These are phyloP conservation scores for Nothophoma quercina DNA, from an alignment of 2,329 filamentous ascomycete species.

Conservation along the genomic window DNA sequence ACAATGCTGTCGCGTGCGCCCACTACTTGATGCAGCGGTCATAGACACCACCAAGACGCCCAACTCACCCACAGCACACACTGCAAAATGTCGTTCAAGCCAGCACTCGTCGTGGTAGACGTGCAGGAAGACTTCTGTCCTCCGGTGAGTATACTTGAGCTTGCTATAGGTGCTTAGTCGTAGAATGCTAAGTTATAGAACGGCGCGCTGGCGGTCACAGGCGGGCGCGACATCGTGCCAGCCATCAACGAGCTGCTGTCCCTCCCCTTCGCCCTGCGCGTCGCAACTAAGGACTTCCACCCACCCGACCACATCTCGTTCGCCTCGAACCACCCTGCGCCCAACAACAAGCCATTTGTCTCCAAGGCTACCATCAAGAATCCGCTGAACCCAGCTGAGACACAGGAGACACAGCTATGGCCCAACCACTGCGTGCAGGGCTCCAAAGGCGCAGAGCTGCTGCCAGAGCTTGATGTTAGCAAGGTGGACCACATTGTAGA, in stretches of 20 bases:
- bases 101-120: conserved; percentile 79
- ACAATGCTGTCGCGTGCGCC: neutral
- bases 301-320: conserved; percentile 87
- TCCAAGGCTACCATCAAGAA: conserved; percentile 71
- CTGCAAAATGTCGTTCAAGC: conserved; percentile 39
- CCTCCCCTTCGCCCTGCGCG: conserved; percentile 73
- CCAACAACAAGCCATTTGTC: conserved; percentile 71
- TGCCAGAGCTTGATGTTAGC: conserved; percentile 71
- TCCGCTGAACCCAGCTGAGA: conserved; percentile 68
- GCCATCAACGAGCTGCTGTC: conserved; percentile 77
- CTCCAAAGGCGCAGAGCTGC: conserved; percentile 74
- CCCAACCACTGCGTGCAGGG: conserved; percentile 86
- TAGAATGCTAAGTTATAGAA: conserved; percentile 64
- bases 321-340: conserved; percentile 74
- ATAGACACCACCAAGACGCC: conserved; percentile 1
- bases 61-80: neutral
- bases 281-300: conserved; percentile 95
- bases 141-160: conserved; percentile 65
- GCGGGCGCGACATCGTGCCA: conserved; percentile 73
- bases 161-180: neutral
- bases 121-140: conserved; percentile 96
- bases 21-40: conserved; percentile 7
- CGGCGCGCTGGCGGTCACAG: conserved; percentile 82
- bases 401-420: conserved; percentile 78
- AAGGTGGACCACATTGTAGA: conserved; percentile 72